Evolutionary conservation across 495 filamentous ascomycete genomes (phyloP).

Genomic region (Xylaria grammica): DNA sequence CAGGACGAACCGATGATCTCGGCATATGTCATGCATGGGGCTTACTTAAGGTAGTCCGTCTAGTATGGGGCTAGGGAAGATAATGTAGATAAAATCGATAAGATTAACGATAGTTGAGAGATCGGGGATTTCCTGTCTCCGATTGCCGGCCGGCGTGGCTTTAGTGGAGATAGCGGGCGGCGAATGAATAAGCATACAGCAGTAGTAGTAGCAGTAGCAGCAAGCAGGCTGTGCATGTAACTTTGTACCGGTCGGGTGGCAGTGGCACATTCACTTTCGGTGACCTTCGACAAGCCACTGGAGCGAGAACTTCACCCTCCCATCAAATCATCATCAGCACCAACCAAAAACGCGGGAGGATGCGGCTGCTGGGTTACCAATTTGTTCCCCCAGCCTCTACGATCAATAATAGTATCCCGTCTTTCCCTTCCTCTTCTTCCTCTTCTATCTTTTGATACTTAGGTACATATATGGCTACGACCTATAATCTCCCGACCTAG

Average conservation of each 20-base stretch:
- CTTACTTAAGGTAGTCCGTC: too few species aligned
- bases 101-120: too few species aligned
- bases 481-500: neutral
- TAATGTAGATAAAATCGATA: too few species aligned
- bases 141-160: neutral
- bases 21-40: too few species aligned
- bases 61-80: too few species aligned
- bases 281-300: constrained; percentile 1
- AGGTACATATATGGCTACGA: constrained; percentile 3
- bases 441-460: neutral
- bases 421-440: neutral
- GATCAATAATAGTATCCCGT: neutral
- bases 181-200: too few species aligned
- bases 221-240: neutral
- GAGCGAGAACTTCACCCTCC: neutral
- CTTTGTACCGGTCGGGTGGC: neutral
- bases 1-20: too few species aligned
- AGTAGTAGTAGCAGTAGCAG: too few species aligned
- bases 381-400: neutral
- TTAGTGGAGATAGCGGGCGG: too few species aligned
- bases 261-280: too few species aligned
- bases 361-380: neutral
- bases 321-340: neutral
- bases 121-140: neutral
- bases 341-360: neutral